These are phyloP conservation scores for Centella asiatica DNA, from an alignment of 129 eudicot genomes.

Conservation along the genomic window DNA sequence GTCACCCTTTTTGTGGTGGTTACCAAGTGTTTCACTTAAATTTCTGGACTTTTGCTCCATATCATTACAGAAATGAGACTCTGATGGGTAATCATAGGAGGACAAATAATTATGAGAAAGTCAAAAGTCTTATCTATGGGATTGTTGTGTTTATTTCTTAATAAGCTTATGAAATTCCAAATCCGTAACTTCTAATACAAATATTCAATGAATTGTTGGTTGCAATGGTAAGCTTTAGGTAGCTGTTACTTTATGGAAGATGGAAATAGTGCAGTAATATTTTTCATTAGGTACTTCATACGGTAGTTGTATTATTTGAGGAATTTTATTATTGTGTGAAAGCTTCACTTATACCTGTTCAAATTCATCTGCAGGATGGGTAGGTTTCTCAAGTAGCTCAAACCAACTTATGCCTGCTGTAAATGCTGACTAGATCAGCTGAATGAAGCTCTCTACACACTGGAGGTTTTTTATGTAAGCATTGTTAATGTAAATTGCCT, in stretches of 20 bases:
- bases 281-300: background rate
- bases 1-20: background rate
- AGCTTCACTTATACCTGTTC: background rate
- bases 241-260: background rate
- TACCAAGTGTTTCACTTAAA: background rate
- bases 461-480: background rate
- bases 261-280: background rate
- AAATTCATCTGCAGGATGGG: conserved; percentile 86
- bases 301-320: background rate
- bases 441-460: background rate
- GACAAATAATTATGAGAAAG: no score
- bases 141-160: no score
- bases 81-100: no score
- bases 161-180: background rate
- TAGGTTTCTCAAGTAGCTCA: conserved; percentile 38
- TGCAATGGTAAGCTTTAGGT: background rate
- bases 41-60: no score
- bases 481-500: background rate
- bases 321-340: background rate
- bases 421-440: conserved; percentile 6
- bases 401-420: conserved; percentile 25
- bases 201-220: background rate
- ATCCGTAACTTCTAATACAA: no score
- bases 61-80: no score
- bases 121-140: no score